Percentiles rank a stretch among this genome's conserved stretches.
Evolutionary conservation across 148 eudicot genomes (phyloP).

Genomic region (Camellia japonica): DNA sequence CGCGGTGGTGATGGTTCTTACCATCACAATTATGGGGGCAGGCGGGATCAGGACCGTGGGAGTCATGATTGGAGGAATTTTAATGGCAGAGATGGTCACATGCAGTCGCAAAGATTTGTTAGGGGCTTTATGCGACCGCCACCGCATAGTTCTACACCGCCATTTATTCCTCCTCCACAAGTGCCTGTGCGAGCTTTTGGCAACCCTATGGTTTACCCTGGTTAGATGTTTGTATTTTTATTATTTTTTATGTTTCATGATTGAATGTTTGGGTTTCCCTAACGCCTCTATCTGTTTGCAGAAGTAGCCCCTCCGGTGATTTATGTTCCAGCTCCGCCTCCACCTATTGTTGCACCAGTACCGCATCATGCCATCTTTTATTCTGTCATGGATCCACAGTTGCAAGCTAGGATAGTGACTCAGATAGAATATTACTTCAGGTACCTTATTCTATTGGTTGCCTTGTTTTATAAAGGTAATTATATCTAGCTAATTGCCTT

Average conservation of each 20-base stretch:
- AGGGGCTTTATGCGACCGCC: constrained; percentile 52
- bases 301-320: constrained; percentile 39
- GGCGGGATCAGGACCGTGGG: constrained; percentile 64
- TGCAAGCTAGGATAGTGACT: constrained; percentile 50
- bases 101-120: constrained; percentile 47
- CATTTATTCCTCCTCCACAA: constrained; percentile 46
- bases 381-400: constrained; percentile 46
- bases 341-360: constrained; percentile 45
- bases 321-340: constrained; percentile 34
- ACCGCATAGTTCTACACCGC: constrained; percentile 36
- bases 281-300: constrained; percentile 30
- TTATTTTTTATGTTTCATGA: constrained; percentile 2
- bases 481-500: background rate
- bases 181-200: constrained; percentile 42
- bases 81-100: constrained; percentile 54
- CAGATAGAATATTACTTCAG: constrained; percentile 93
- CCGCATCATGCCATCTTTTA: constrained; percentile 33
- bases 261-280: constrained; percentile 9
- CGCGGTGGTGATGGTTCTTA: constrained; percentile 70
- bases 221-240: constrained; percentile 33
- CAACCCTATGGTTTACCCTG: constrained; percentile 58
- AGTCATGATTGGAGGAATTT: constrained; percentile 76
- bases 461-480: background rate
- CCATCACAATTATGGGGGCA: constrained; percentile 54
- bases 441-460: constrained; percentile 26